Conservation (phyloP, 176 grass and related monocot genomes). For the Pontederia paniculata region DNA sequence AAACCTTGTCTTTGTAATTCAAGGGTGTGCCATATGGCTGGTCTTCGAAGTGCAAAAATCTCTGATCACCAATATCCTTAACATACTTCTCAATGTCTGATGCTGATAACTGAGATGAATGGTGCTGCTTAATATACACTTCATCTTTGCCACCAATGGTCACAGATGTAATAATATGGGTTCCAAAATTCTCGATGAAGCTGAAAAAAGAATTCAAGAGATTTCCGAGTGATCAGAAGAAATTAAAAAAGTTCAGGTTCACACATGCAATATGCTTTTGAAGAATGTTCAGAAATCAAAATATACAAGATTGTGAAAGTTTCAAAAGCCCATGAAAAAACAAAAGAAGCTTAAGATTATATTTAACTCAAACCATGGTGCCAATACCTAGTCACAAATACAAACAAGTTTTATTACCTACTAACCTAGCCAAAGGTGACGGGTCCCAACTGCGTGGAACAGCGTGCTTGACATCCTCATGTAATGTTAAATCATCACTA, state of each 20-base stretch:
- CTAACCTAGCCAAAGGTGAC: slow-evolving; percentile 95
- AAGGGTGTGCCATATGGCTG: slow-evolving; percentile 41
- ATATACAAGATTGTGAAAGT: not conserved
- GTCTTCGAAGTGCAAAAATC: slow-evolving; percentile 63
- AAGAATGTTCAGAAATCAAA: not conserved
- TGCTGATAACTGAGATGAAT: slow-evolving; percentile 78
- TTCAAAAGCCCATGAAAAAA: too few species aligned
- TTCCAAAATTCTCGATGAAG: slow-evolving; percentile 94
- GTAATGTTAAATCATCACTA: slow-evolving; percentile 36
- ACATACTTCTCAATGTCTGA: slow-evolving; percentile 87
- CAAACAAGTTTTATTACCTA: slow-evolving; percentile 94
- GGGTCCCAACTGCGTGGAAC: slow-evolving; percentile 86
- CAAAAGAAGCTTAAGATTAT: too few species aligned
- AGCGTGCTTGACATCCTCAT: slow-evolving; percentile 42
- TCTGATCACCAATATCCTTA: slow-evolving; percentile 68
- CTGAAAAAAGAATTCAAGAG: slow-evolving; percentile 34
- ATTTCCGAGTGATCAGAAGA: slow-evolving; percentile 14
- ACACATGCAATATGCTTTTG: too few species aligned
- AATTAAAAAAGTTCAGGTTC: not conserved
- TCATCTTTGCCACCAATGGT: slow-evolving; percentile 98
- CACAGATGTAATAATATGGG: slow-evolving; percentile 88
- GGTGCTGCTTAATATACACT: slow-evolving; percentile 95
- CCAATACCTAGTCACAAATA: slow-evolving; percentile 43
- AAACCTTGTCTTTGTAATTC: slow-evolving; percentile 88
- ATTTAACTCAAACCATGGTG: not conserved